phyloP scores from a whole-genome alignment of 495 filamentous ascomycete genomes.

The Penicillium tannophilum region DNA sequence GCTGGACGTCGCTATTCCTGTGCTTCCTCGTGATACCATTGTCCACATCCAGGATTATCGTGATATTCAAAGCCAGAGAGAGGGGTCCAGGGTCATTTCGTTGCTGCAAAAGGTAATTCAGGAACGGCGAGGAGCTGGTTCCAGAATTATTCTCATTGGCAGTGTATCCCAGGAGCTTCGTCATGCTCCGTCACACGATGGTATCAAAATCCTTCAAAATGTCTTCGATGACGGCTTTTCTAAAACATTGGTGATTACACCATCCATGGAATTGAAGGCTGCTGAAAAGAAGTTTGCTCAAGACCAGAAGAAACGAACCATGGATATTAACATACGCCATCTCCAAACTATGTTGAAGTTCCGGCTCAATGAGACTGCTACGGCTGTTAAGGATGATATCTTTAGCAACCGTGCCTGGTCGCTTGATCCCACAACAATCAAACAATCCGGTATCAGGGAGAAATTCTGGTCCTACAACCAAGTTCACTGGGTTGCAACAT shows the following conservation, averaged over 20 bases:
- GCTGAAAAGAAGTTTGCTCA: slow-evolving; percentile 42
- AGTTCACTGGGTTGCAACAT: slow-evolving; percentile 63
- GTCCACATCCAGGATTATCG: slow-evolving; percentile 81
- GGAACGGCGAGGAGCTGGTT: slow-evolving; percentile 65
- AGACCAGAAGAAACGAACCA: slow-evolving; percentile 52
- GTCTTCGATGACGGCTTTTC: slow-evolving; percentile 53
- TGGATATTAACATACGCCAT: slow-evolving; percentile 69
- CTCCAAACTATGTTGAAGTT: slow-evolving; percentile 64
- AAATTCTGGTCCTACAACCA: slow-evolving; percentile 60
- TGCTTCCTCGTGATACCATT: slow-evolving; percentile 53
- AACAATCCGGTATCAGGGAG: slow-evolving; percentile 50
- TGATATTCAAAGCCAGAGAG: slow-evolving; percentile 64
- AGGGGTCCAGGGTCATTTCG: slow-evolving; percentile 63
- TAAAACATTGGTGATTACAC: slow-evolving; percentile 54
- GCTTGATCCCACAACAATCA: slow-evolving; percentile 35
- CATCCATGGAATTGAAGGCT: slow-evolving; percentile 35
- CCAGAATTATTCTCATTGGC: slow-evolving; percentile 76
- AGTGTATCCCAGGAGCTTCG: slow-evolving; percentile 49
- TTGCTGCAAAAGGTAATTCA: slow-evolving; percentile 72
- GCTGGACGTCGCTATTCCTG: slow-evolving; percentile 11
- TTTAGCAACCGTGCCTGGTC: slow-evolving; percentile 39
- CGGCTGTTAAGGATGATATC: slow-evolving; percentile 37
- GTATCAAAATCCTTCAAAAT: slow-evolving; percentile 51
- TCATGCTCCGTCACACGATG: slow-evolving; percentile 31
- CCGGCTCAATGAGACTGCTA: slow-evolving; percentile 40